Base-by-base conservation (phyloP, 495 filamentous ascomycete species). In the Penicillium soppii region DNA sequence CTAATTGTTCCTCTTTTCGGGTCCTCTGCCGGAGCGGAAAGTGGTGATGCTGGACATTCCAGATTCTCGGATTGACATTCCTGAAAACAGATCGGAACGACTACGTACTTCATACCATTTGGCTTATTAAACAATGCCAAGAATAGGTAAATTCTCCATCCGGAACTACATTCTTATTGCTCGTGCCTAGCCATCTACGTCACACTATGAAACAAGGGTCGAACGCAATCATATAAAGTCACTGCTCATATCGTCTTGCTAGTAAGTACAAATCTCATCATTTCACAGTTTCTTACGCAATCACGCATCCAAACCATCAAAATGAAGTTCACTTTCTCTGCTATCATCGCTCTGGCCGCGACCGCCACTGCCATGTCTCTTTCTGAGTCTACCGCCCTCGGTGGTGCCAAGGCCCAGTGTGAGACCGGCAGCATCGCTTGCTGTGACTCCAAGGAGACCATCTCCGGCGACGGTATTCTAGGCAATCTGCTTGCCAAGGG, bases 401-500 rank as follows among this genome's bases (percentile, higher is more conserved):
- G 37, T 40, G 3, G 17, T 23, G 15, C 33, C 0, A 38, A 38
- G 12, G 45, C 4, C 2, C 45, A 47, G 45, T 47, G 45, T 23
- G 19, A 3, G 33, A 16, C n/a, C n/a, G 45, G 45, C 33, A 33
- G 38, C 7, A 19, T 47, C 4, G 23, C 45, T 1, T 47, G 45
- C 45, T 47, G 45, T 29, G 45, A 47, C 33, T 38, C 33, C 23
- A 47, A 47, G 33, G 33, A 47, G 33, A 15, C 13, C 3, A 1
- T 47, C 22, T 38, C 33, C 9, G 45, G 15, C 4, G 45, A 47
- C 8, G 45, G 45, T 17, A 29, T 47, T 15, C 45, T 47, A 15
- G 45, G 45, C 7, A 38, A 38, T 23, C 33, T 47, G 22, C 45
- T 47, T 7, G 45, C 32, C 23, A 38, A 47, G 45, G 45, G 45